Conservation (phyloP, 2,329 filamentous ascomycete species). For the Cladorrhinum sp. region DNA sequence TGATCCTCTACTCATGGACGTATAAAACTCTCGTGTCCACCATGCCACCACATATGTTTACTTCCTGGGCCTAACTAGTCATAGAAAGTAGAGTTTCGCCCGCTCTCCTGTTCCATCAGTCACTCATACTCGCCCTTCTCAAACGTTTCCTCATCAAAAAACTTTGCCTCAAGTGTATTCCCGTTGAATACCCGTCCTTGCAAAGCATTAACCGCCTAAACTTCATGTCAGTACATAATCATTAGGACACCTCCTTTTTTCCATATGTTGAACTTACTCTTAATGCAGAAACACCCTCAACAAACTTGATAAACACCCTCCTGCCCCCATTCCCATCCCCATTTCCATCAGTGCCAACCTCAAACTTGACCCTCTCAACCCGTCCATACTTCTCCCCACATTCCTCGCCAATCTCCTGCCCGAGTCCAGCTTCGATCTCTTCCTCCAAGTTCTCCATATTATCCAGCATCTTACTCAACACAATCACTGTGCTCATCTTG, state of each 20-base stretch:
- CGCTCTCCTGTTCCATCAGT: too few relatives aligned
- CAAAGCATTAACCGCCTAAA: slow-evolving; percentile 80
- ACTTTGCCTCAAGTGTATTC: slow-evolving; percentile 76
- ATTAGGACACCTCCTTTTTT: too few relatives aligned
- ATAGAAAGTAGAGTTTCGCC: too few relatives aligned
- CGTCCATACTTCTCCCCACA: slow-evolving; percentile 86
- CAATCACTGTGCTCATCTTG: slow-evolving; percentile 75
- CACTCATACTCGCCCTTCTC: slow-evolving; percentile 59
- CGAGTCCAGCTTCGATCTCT: slow-evolving; percentile 73
- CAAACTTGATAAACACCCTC: slow-evolving; percentile 92
- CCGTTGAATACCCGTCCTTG: slow-evolving; percentile 86
- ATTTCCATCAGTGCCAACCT: slow-evolving; percentile 58
- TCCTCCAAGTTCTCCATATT: slow-evolving; percentile 71
- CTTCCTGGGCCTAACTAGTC: too few relatives aligned
- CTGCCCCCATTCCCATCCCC: slow-evolving; percentile 60
- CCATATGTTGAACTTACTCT: slow-evolving; percentile 55
- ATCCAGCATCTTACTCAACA: slow-evolving; percentile 81
- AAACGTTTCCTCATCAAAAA: slow-evolving; percentile 80
- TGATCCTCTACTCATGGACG: too few relatives aligned
- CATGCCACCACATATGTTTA: too few relatives aligned
- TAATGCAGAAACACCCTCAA: slow-evolving; percentile 76
- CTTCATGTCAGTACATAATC: background rate
- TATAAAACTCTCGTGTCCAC: too few relatives aligned
- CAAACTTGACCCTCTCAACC: slow-evolving; percentile 69
- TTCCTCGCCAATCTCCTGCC: slow-evolving; percentile 94